These are phyloP conservation scores for Oryza coarctata DNA, from an alignment of 176 grass and related monocot species.

Conservation along the genomic window DNA sequence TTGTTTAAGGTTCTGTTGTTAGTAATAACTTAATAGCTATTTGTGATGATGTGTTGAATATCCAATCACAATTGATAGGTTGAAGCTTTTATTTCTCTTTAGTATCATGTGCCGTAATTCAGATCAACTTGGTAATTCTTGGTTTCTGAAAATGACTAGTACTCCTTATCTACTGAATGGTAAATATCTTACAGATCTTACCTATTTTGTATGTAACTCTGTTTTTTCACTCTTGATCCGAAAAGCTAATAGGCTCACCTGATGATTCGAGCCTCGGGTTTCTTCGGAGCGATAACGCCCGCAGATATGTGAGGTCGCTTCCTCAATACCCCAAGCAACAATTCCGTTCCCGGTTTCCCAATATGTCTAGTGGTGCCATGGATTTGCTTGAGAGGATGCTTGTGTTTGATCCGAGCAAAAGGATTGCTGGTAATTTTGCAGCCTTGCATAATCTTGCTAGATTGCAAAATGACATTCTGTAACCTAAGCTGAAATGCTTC, in stretches of 20 bases:
- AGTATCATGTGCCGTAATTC: not conserved
- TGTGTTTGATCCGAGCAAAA: constrained; percentile 95
- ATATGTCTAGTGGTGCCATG: constrained; percentile 73
- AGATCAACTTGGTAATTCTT: constrained; percentile 7
- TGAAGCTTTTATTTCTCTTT: constrained; percentile 8
- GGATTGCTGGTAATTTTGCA: constrained; percentile 83
- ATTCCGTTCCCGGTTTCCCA: constrained; percentile 77
- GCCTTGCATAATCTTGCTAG: constrained; percentile 31
- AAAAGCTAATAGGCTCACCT: constrained; percentile 93
- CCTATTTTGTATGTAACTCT: constrained; percentile 22
- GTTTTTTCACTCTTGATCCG: constrained; percentile 40
- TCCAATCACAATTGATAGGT: not conserved
- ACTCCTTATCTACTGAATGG: constrained; percentile 1
- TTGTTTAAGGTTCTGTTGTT: not conserved
- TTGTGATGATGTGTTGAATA: not conserved
- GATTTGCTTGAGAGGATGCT: constrained; percentile 99
- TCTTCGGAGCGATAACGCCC: constrained; percentile 87
- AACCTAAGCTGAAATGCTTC: not conserved
- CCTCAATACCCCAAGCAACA: constrained; percentile 92
- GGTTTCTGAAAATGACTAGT: not conserved
- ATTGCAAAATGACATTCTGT: constrained; percentile 33
- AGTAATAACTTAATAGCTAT: not conserved
- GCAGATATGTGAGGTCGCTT: constrained; percentile 91
- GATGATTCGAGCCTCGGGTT: constrained; percentile 96
- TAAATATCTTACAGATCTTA: constrained; percentile 1